Percentiles rank a stretch among this genome's conserved stretches.
Conservation (phyloP, 306 rosid species). For the Carpinus fangiana region DNA sequence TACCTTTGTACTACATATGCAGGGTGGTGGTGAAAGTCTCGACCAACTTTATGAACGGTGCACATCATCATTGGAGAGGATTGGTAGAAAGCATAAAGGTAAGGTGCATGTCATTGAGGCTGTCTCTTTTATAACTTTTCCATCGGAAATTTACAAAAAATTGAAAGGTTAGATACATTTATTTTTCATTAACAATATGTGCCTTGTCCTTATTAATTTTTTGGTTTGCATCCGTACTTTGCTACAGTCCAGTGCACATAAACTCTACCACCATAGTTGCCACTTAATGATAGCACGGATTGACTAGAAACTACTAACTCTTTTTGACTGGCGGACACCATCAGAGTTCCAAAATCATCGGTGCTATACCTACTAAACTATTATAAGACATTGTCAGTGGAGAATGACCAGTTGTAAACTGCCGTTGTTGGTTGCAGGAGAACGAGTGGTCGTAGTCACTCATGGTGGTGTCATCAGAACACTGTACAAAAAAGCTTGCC, state of each 20-base stretch:
- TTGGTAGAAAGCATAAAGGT: constrained; percentile 81
- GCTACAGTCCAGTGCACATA: neutral
- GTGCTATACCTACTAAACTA: neutral
- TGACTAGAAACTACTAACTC: constrained; percentile 11
- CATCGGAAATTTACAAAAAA: neutral
- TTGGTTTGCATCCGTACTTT: neutral
- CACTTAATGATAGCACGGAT: neutral
- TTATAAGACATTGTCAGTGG: constrained; percentile 1
- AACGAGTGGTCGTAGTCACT: constrained; percentile 63
- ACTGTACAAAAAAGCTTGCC: constrained; percentile 54
- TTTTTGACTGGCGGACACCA: neutral
- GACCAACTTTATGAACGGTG: constrained; percentile 74
- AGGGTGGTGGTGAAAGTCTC: constrained; percentile 97
- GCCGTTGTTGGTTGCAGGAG: constrained; percentile 48
- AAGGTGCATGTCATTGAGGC: neutral
- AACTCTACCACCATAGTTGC: neutral
- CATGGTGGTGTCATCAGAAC: constrained; percentile 80
- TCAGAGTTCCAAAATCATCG: neutral
- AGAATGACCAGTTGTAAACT: neutral
- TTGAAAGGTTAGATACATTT: neutral
- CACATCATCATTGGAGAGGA: constrained; percentile 62
- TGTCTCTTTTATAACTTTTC: constrained; percentile 8
- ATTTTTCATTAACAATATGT: neutral
- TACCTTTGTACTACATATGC: constrained; percentile 22
- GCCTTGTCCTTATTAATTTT: neutral